Conservation (phyloP, 2,329 filamentous ascomycete genomes). For the Penicillium sp. region DNA sequence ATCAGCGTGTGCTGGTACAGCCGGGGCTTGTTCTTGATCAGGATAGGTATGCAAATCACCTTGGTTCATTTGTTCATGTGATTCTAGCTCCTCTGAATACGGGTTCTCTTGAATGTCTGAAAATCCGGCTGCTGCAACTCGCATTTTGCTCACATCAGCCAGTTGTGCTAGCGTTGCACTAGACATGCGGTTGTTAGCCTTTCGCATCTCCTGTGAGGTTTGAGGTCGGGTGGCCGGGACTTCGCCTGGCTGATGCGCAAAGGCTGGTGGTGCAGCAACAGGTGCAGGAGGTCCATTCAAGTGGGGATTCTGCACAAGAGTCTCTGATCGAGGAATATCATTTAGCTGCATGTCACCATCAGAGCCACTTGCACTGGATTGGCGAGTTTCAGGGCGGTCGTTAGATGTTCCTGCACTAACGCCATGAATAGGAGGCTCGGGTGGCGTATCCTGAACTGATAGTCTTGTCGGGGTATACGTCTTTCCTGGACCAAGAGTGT, state of each 20-base stretch:
- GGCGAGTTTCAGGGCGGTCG: constrained; percentile 21
- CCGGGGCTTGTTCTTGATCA: constrained; percentile 6
- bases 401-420: constrained; percentile 2
- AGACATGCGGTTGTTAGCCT: constrained; percentile 80
- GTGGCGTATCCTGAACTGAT: constrained; percentile 27
- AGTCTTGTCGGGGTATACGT: constrained; percentile 14
- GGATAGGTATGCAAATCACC: neutral
- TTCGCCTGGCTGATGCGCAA: constrained; percentile 69
- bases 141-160: constrained; percentile 61
- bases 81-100: constrained; percentile 10
- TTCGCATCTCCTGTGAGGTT: constrained; percentile 71
- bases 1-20: constrained; percentile 11
- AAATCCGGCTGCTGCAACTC: constrained; percentile 22
- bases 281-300: constrained; percentile 66
- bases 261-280: constrained; percentile 72
- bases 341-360: constrained; percentile 33
- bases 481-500: constrained; percentile 8
- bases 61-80: neutral
- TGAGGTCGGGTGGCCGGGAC: constrained; percentile 67
- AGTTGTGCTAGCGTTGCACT: constrained; percentile 76
- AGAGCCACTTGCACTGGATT: constrained; percentile 36
- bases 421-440: constrained; percentile 31
- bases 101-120: constrained; percentile 8
- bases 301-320: constrained; percentile 31
- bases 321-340: constrained; percentile 22